Conservation (phyloP, 192 early-diverging fungal genomes). For the Martensiomyces pterosporus region DNA sequence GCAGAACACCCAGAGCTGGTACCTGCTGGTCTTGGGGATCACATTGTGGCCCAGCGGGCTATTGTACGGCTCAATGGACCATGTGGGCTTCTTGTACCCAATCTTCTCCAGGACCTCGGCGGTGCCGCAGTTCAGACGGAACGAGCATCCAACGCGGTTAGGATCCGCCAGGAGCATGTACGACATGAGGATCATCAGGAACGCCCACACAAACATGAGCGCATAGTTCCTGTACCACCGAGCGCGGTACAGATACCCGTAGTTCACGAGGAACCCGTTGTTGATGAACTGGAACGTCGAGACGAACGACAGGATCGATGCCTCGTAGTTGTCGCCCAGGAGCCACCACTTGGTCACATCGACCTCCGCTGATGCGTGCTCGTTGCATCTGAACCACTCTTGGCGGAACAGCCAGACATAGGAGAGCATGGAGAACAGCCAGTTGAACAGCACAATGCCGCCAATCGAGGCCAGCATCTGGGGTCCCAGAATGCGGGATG, state of each 20-base stretch:
- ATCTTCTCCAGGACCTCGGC: conserved; percentile 35
- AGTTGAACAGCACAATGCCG: conserved; percentile 60
- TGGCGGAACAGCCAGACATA: conserved; percentile 54
- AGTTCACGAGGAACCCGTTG: conserved; percentile 62
- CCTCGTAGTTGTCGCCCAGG: conserved; percentile 72
- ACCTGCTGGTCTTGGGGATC: conserved; percentile 50
- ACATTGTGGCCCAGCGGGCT: conserved; percentile 55
- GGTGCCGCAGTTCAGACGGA: conserved; percentile 67
- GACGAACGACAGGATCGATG: conserved; percentile 53
- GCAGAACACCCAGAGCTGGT: conserved; percentile 52
- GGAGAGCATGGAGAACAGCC: conserved; percentile 29
- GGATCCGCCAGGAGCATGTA: conserved; percentile 57
- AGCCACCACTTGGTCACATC: conserved; percentile 66
- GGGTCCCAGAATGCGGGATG: conserved; percentile 59
- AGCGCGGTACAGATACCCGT: conserved; percentile 59
- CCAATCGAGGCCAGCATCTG: conserved; percentile 59
- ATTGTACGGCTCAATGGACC: conserved; percentile 45
- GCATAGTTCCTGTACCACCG: conserved; percentile 56
- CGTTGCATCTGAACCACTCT: conserved; percentile 28
- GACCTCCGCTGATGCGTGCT: conserved; percentile 46
- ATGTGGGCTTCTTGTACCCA: conserved; percentile 32
- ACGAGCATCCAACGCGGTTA: conserved; percentile 59
- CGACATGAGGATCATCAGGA: conserved; percentile 51
- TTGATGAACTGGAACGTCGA: conserved; percentile 66
- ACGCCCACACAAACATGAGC: conserved; percentile 51